Evolutionary conservation across 169 alveolate genomes (phyloP).

Genomic region (Pseudocohnilembus persalinus): DNA sequence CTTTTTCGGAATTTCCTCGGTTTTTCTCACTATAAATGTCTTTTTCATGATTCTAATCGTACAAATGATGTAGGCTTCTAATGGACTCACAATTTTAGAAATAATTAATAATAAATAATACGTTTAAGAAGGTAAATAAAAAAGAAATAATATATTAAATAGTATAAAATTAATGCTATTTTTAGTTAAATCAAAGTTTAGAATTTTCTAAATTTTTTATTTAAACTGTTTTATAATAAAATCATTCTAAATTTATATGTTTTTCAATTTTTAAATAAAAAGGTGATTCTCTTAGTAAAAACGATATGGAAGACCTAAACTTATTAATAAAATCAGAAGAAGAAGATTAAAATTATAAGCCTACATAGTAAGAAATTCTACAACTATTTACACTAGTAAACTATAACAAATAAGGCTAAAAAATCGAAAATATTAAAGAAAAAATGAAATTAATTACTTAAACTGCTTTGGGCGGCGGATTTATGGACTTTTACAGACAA

Average conservation of each 20-base stretch:
- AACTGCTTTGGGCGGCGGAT: not conserved
- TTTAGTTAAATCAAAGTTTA: no score
- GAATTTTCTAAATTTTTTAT: no score
- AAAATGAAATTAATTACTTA: no score
- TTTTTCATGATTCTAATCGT: conserved; percentile 6
- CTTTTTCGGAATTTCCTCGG: conserved; percentile 21
- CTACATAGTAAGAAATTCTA: not conserved
- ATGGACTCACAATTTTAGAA: not conserved
- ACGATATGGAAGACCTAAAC: not conserved
- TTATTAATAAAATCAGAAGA: not conserved
- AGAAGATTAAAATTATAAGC: not conserved
- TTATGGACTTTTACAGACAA: not conserved
- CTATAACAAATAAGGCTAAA: not conserved
- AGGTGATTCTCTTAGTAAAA: not conserved
- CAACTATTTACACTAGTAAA: not conserved
- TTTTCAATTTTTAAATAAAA: no score
- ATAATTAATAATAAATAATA: no score
- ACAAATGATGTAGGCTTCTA: not conserved
- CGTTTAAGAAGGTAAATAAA: not conserved
- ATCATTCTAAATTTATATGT: no score
- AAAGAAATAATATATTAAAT: no score
- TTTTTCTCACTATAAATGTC: conserved; percentile 16
- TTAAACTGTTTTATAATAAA: no score
- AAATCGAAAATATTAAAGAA: not conserved
- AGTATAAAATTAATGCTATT: no score